Evolutionary conservation across 768 basidiomycete species (phyloP).

Genomic region (Botryobasidium botryosum): DNA sequence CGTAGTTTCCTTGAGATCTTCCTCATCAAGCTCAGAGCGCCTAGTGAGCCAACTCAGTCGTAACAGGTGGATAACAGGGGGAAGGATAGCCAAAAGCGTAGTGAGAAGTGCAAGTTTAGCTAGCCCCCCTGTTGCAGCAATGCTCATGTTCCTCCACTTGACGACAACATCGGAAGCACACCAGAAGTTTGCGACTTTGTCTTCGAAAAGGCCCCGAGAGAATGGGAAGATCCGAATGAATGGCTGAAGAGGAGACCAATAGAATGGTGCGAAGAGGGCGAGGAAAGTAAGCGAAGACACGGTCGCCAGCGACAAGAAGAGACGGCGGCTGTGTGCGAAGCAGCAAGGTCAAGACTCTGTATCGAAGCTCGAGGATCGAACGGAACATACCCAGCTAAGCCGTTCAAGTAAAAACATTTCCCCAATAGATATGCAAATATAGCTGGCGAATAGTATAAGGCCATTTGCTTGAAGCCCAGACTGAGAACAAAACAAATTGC

Average conservation of each 20-base stretch:
- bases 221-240: conserved; percentile 83
- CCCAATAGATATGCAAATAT: conserved; percentile 82
- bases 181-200: conserved; percentile 97
- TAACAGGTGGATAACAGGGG: conserved; percentile 18
- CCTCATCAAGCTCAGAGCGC: background rate
- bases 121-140: conserved; percentile 31
- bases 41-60: conserved; percentile 13
- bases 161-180: conserved; percentile 78
- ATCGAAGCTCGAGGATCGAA: conserved; percentile 1
- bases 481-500: conserved; percentile 70
- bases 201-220: conserved; percentile 77
- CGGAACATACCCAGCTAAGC: conserved; percentile 65
- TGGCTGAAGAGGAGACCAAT: conserved; percentile 38
- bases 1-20: background rate
- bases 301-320: conserved; percentile 50
- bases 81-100: conserved; percentile 54
- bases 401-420: conserved; percentile 75
- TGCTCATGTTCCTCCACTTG: conserved; percentile 51
- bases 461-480: conserved; percentile 92
- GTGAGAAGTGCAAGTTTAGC: conserved; percentile 47
- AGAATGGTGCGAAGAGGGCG: conserved; percentile 55
- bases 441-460: conserved; percentile 82
- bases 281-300: conserved; percentile 51
- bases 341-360: background rate
- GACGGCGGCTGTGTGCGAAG: conserved; percentile 21